phyloP scores from a whole-genome alignment of 305 asterid genomes.

The Fraxinus greggii region DNA sequence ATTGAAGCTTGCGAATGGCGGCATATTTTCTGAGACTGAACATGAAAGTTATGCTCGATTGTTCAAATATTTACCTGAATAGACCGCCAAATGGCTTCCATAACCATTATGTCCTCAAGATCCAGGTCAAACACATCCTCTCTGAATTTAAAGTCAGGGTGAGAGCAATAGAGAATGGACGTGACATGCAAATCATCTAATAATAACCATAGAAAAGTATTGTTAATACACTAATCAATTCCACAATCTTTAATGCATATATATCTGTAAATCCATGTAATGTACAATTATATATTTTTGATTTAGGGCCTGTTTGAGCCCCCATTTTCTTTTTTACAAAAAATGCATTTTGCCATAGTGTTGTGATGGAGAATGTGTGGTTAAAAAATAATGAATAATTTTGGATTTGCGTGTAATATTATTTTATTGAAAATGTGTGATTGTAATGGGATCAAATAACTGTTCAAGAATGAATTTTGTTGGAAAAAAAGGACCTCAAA shows the following conservation, averaged over 20 bases:
- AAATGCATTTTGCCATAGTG: no score
- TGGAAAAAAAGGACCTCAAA: no score
- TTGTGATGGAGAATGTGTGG: no score
- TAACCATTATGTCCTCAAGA: slow-evolving; percentile 97
- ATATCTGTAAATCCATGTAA: neutral
- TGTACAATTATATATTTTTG: no score
- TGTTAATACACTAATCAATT: slow-evolving; percentile 10
- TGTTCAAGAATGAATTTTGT: no score
- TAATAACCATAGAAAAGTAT: slow-evolving; percentile 2
- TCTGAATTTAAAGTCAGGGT: slow-evolving; percentile 43
- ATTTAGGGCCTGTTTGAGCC: no score
- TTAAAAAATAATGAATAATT: no score
- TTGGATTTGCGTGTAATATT: no score
- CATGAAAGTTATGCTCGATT: slow-evolving; percentile 5
- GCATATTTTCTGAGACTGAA: neutral
- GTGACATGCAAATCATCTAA: slow-evolving; percentile 2
- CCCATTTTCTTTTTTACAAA: no score
- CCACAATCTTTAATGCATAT: neutral
- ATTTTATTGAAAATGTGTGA: no score
- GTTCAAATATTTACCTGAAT: slow-evolving; percentile 61
- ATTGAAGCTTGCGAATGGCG: neutral
- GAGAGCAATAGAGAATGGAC: slow-evolving; percentile 20
- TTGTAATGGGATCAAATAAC: no score
- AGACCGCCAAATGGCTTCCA: slow-evolving; percentile 96
- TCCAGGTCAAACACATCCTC: slow-evolving; percentile 87